A percentile compares a stretch with the other conserved stretches of the same genome.
phyloP scores from a whole-genome alignment of 192 early-diverging fungal genomes.

The Coemansia sp. region DNA sequence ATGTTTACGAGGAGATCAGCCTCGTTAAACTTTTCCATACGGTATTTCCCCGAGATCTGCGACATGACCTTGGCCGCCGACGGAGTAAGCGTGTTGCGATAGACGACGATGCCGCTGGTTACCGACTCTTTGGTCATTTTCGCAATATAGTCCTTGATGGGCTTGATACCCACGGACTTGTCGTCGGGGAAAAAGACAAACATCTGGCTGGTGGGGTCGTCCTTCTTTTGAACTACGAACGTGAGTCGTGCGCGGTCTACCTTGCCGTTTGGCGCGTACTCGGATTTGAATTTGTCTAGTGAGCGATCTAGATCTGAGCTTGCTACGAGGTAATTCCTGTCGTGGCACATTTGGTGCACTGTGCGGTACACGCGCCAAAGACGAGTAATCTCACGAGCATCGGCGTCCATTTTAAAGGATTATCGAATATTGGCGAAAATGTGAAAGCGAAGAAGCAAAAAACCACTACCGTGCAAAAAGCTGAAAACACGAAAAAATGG shows the following conservation, averaged over 20 bases:
- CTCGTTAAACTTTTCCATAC: slow-evolving; percentile 86
- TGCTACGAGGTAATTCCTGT: slow-evolving; percentile 86
- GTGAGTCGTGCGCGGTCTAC: slow-evolving; percentile 80
- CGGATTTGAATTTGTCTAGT: slow-evolving; percentile 72
- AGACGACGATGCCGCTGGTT: slow-evolving; percentile 84
- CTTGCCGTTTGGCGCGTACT: slow-evolving; percentile 65
- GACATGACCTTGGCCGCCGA: slow-evolving; percentile 74
- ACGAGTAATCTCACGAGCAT: slow-evolving; percentile 63
- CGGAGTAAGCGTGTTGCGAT: slow-evolving; percentile 77
- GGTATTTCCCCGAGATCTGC: slow-evolving; percentile 46
- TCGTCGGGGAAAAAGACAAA: slow-evolving; percentile 93
- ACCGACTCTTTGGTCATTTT: slow-evolving; percentile 84
- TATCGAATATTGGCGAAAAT: slow-evolving; percentile 1
- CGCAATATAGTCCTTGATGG: slow-evolving; percentile 75
- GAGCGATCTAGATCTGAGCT: slow-evolving; percentile 77
- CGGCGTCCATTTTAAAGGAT: slow-evolving; percentile 29
- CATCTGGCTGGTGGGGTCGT: slow-evolving; percentile 78
- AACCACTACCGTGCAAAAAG: background rate
- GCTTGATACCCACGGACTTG: slow-evolving; percentile 83
- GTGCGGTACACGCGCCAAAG: slow-evolving; percentile 86
- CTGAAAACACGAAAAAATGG: background rate
- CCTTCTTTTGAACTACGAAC: slow-evolving; percentile 80
- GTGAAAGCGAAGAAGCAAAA: background rate
- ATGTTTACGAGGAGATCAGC: slow-evolving; percentile 95
- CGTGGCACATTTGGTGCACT: slow-evolving; percentile 82